Evolutionary conservation across 352 stramenopile genomes (phyloP).

Genomic region (Halophytophthora batemanensis): DNA sequence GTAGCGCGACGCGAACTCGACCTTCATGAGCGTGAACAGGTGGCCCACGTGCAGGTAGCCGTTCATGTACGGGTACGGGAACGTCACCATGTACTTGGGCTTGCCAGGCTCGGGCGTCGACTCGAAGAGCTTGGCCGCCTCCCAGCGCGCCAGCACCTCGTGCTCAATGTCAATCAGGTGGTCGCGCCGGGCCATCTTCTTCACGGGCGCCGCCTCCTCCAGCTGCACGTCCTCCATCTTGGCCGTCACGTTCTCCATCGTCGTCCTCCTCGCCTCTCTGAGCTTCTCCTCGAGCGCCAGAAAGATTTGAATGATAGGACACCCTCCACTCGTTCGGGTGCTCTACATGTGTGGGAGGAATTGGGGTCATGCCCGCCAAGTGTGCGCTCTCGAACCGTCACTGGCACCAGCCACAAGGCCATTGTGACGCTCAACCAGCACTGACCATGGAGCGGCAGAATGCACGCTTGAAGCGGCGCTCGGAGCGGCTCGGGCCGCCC

Average conservation of each 20-base stretch:
- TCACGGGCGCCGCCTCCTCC: slow-evolving; percentile 44
- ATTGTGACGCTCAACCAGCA: too few species aligned
- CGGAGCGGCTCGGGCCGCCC: slow-evolving; percentile 22
- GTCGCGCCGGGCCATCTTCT: slow-evolving; percentile 88
- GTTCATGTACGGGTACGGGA: slow-evolving; percentile 99
- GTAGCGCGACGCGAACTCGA: slow-evolving; percentile 89
- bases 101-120: slow-evolving; percentile 72
- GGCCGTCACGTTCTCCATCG: slow-evolving; percentile 67
- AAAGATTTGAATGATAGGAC: slow-evolving; percentile 14
- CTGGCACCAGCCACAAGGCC: too few species aligned
- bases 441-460: slow-evolving; percentile 26
- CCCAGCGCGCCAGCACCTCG: slow-evolving; percentile 88
- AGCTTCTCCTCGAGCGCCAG: slow-evolving; percentile 13
- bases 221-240: slow-evolving; percentile 85
- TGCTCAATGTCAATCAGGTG: slow-evolving; percentile 92
- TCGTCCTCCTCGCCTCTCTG: slow-evolving; percentile 3
- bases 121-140: slow-evolving; percentile 89
- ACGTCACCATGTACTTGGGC: slow-evolving; percentile 98
- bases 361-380: too few species aligned
- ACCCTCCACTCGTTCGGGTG: not conserved
- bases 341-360: too few species aligned
- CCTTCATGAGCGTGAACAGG: slow-evolving; percentile 98
- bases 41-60: slow-evolving; percentile 98
- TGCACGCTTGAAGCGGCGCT: slow-evolving; percentile 42
- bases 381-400: too few species aligned